Base-by-base conservation (phyloP, 306 rosid species). In the Sindora glabra region DNA sequence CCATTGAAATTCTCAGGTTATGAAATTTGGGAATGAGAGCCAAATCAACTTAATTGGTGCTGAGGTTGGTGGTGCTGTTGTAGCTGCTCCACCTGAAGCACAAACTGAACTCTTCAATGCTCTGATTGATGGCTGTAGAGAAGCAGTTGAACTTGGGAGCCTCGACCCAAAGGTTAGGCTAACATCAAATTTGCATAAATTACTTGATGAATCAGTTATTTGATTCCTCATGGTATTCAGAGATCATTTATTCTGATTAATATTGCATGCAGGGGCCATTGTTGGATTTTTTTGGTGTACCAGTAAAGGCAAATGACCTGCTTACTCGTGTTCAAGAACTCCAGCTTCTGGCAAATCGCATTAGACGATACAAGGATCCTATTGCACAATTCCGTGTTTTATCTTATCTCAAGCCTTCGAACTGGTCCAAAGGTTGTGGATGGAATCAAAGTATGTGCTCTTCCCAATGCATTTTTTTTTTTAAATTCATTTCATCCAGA, bases 371-470 rank as follows among this genome's bases (percentile, higher is more conserved):
- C 77, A 95, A 89, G 39, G 84, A 94, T 75, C 99, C 99, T 41
- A 72, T 94, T 75, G 81, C 83, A 32, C 99, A 94, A 63, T 89
- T 94, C 46, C 99, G 95, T 47, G 95, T 79, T 54, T 71, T 94
- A 67, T 74, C 68, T 5, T 79, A 84, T 73, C 90, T 94, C 59
- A 94, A 94, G 56, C 99, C 97, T 77, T 74, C 99, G 69, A 94
- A 86, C 69, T 94, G 99, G 99, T 89, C 99, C 5, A 94, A 94
- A 80, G 99, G 99, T 55, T 94, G 99, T 62, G 99, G 99, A 53
- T 94, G 99, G 99, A 94, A 94, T 83, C 97, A 84, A 67, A 69
- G 99, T 94, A 94, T 41, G 99, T 81, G 27, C 62, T 68, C 54
- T 52, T 74, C 57, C 30, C 73, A 57, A 25, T n/a, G 47, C 17